Base-by-base conservation (phyloP, 208 protist species). In the Tritrichomonas foetus region DNA sequence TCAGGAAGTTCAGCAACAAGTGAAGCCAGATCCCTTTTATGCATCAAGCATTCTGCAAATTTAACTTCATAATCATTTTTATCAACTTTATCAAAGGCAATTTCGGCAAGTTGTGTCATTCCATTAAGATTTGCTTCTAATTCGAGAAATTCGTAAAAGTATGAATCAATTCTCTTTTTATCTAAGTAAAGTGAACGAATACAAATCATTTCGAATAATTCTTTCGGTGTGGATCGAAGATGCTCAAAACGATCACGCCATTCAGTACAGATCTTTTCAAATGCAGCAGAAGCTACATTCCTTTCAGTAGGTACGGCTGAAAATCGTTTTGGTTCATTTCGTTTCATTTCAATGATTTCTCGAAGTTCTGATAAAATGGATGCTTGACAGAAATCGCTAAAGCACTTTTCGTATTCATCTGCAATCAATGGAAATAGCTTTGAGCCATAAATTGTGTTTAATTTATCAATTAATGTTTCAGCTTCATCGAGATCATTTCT, bases 341-440 rank as follows among this genome's bases (percentile, higher is more conserved):
- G 33, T 14, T 50, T 82, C 3, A 50, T 50, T 36, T 82, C 14
- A 20, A 82, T 82, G 25, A 82, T 20, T 82, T 82, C 74, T 5
- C 16, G 3, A 1, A 82, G 8, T 82, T 82, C 74, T n/a, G 30
- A 20, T 82, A 36, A 47, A 36, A 50, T 50, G 2, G 41, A 82
- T 14, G 50, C 30, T 1, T 50, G 5, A 50, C 41, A 47, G 25
- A 36, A 47, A 82, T 82, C 74, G 16, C 50, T 36, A 36, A 50
- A 82, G 50, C 20, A 33, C 30, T 41, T 33, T 82, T 82, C 74
- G 41, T 82, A 82, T 50, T 82, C 74, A 50, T 82, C 74, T 14
- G n/a, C n/a, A n/a, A 82, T 82, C 41, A 82, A 47, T 53, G 74
- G 74, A 25, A 82, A 82, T 25, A 82, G 20, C 25, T 82, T 82